Conservation (phyloP, 1,284 basidiomycete species). For the Cutaneotrichosporon sp. region DNA sequence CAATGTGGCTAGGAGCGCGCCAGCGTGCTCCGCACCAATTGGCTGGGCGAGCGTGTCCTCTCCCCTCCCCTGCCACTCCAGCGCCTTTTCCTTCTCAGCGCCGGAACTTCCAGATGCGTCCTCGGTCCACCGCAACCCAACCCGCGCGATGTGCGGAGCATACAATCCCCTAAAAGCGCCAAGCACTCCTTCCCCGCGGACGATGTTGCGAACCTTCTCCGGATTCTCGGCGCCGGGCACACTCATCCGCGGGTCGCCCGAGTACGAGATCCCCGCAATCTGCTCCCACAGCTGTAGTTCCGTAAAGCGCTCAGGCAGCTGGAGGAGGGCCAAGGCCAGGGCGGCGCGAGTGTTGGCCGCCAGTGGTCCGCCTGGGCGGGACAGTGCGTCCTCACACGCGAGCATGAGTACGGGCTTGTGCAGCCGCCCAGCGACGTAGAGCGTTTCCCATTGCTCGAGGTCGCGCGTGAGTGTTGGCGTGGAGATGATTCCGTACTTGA, state of each 20-base stretch:
- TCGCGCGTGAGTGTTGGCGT: slow-evolving; percentile 84
- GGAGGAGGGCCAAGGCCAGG: slow-evolving; percentile 68
- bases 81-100: slow-evolving; percentile 1
- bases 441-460: slow-evolving; percentile 82
- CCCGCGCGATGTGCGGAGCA: slow-evolving; percentile 68
- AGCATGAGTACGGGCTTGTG: slow-evolving; percentile 93
- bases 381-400: slow-evolving; percentile 79
- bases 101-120: no score
- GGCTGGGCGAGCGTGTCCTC: slow-evolving; percentile 12
- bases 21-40: slow-evolving; percentile 53
- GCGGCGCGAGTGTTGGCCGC: slow-evolving; percentile 90
- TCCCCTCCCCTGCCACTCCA: slow-evolving; percentile 17
- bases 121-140: slow-evolving; percentile 12
- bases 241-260: slow-evolving; percentile 81
- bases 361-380: slow-evolving; percentile 61
- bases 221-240: slow-evolving; percentile 88
- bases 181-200: slow-evolving; percentile 61
- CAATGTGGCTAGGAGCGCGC: slow-evolving; percentile 67
- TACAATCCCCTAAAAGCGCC: slow-evolving; percentile 84
- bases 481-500: slow-evolving; percentile 98
- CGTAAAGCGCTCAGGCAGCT: slow-evolving; percentile 59
- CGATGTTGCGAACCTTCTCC: slow-evolving; percentile 89
- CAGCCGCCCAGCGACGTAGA: slow-evolving; percentile 93
- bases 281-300: slow-evolving; percentile 78
- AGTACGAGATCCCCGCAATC: slow-evolving; percentile 82